Conservation (phyloP, 2,329 filamentous ascomycete species). For the Camptophora hylomeconis region DNA sequence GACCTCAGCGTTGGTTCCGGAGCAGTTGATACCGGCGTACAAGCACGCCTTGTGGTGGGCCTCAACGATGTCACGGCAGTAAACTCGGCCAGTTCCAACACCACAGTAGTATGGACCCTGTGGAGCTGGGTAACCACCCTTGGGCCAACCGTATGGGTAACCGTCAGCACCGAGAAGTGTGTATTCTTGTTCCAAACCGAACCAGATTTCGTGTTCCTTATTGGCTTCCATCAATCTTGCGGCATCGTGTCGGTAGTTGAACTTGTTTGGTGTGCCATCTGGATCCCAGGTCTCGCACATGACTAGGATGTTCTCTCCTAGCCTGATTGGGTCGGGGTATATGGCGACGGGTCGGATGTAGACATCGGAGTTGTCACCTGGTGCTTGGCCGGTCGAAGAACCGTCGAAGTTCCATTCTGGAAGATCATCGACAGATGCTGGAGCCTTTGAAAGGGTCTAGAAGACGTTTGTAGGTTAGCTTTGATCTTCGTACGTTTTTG, state of each 20-base stretch:
- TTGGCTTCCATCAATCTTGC: conserved; percentile 81
- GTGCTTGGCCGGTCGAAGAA: conserved; percentile 83
- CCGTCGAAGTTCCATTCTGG: conserved; percentile 77
- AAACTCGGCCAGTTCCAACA: conserved; percentile 93
- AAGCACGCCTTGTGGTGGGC: conserved; percentile 83
- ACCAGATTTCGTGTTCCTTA: conserved; percentile 78
- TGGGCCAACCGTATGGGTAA: conserved; percentile 86
- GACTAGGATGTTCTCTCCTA: conserved; percentile 82
- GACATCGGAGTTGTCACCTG: conserved; percentile 92
- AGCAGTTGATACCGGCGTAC: conserved; percentile 84
- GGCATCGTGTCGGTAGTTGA: conserved; percentile 91
- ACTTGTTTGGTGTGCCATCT: conserved; percentile 93
- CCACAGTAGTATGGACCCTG: conserved; percentile 97
- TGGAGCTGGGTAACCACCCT: conserved; percentile 76
- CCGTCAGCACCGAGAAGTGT: conserved; percentile 76
- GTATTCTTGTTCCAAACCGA: conserved; percentile 97
- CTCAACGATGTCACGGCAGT: conserved; percentile 96
- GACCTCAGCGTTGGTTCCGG: conserved; percentile 97
- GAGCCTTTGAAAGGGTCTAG: conserved; percentile 51
- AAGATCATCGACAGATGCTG: conserved; percentile 48
- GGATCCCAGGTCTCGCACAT: conserved; percentile 89
- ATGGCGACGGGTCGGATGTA: conserved; percentile 84
- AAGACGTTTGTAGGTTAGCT: no score
- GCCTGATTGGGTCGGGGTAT: conserved; percentile 85
- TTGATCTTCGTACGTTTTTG: no score